Conservation (phyloP, 2,329 filamentous ascomycete species). For the Fusarium nematophilum region DNA sequence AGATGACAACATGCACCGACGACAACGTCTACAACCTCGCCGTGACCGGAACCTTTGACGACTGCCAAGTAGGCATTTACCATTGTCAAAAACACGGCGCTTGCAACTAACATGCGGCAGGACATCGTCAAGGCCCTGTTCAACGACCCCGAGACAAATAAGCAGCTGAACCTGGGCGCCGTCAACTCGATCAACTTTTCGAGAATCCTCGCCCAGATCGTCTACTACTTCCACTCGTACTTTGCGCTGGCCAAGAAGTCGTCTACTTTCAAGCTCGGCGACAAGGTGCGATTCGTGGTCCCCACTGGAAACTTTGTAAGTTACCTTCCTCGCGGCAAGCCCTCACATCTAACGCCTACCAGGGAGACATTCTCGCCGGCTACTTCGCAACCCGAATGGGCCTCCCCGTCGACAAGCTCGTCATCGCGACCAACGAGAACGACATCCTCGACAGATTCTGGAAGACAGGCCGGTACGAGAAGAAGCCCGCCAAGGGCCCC, state of each 20-base stretch:
- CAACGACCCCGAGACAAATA: slow-evolving; percentile 85
- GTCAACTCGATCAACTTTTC: slow-evolving; percentile 99
- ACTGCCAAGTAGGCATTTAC: slow-evolving; percentile 77
- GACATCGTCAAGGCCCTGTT: slow-evolving; percentile 91
- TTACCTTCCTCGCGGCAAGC: neutral
- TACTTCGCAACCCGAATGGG: slow-evolving; percentile 95
- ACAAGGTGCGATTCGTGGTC: slow-evolving; percentile 85
- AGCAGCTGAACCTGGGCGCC: slow-evolving; percentile 84
- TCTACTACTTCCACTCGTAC: slow-evolving; percentile 97
- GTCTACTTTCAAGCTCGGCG: slow-evolving; percentile 69
- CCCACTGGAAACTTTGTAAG: slow-evolving; percentile 91
- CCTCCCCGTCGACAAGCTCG: slow-evolving; percentile 85
- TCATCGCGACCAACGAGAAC: slow-evolving; percentile 96
- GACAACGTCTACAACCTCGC: slow-evolving; percentile 92
- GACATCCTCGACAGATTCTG: slow-evolving; percentile 97
- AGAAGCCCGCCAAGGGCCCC: slow-evolving; percentile 72
- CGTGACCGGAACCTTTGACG: slow-evolving; percentile 92
- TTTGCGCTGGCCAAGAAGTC: slow-evolving; percentile 78
- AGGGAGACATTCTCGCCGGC: slow-evolving; percentile 85
- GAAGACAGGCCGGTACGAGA: slow-evolving; percentile 90
- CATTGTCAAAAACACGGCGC: neutral
- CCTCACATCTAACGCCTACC: neutral
- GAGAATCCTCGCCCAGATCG: slow-evolving; percentile 94
- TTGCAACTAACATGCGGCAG: slow-evolving; percentile 6
- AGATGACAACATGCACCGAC: slow-evolving; percentile 96